A percentile compares a stretch with the other conserved stretches of the same genome.
Conservation (phyloP, 495 filamentous ascomycete genomes). For the Daldinia bambusicola region DNA sequence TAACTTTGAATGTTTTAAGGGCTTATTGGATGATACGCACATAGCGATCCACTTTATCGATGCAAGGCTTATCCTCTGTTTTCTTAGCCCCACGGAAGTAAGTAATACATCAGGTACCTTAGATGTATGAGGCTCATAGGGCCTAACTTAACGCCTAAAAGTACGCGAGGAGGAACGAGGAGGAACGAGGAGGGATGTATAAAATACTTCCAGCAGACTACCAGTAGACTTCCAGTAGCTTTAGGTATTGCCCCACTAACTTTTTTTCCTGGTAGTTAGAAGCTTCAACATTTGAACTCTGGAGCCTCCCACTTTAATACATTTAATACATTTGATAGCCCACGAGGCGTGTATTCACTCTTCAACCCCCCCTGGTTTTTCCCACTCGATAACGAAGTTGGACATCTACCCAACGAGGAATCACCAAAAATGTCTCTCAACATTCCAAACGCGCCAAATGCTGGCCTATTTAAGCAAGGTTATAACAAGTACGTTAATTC, state of each 20-base stretch:
- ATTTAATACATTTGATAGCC: neutral
- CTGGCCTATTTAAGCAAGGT: conserved; percentile 92
- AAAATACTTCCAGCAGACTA: neutral
- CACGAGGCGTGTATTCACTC: neutral
- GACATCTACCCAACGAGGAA: conserved; percentile 11
- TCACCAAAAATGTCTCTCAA: conserved; percentile 84
- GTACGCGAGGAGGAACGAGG: no score
- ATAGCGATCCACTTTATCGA: neutral
- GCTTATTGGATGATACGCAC: neutral
- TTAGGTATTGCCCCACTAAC: conserved; percentile 37
- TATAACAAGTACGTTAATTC: conserved; percentile 93
- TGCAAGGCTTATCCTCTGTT: conserved; percentile 1
- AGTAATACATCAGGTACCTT: no score
- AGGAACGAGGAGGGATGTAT: neutral
- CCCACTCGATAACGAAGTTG: conserved; percentile 8
- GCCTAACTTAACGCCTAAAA: no score
- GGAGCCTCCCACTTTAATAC: conserved; percentile 5
- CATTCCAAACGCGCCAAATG: conserved; percentile 91
- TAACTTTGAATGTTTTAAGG: no score
- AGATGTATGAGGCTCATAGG: no score
- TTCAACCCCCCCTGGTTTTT: neutral
- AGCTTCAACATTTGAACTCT: conserved; percentile 39
- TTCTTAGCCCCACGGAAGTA: neutral
- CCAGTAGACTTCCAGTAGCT: no score
- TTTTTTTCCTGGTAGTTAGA: conserved; percentile 47